Conservation (phyloP, 2,329 filamentous ascomycete genomes). For the Ascochyta koolunga region DNA sequence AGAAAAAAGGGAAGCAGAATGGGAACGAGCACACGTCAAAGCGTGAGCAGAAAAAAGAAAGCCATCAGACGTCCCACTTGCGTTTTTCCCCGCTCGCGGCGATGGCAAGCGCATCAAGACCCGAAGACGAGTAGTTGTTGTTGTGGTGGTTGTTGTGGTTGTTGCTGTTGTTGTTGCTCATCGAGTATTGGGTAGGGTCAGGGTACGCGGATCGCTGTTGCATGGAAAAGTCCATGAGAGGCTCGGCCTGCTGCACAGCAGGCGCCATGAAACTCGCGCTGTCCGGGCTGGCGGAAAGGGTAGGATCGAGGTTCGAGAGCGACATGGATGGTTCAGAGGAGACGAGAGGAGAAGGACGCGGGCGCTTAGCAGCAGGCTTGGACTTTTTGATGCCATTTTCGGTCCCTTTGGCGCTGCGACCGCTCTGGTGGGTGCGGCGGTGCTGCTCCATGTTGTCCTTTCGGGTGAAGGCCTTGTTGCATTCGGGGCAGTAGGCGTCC, state of each 20-base stretch:
- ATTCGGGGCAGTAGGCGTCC: slow-evolving; percentile 72
- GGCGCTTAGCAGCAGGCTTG: slow-evolving; percentile 43
- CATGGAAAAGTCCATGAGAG: slow-evolving; percentile 30
- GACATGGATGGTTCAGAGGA: slow-evolving; percentile 28
- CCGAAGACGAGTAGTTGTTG: slow-evolving; percentile 39
- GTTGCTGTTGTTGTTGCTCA: slow-evolving; percentile 33
- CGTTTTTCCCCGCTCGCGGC: slow-evolving; percentile 48
- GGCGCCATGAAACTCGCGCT: slow-evolving; percentile 35
- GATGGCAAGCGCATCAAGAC: slow-evolving; percentile 47
- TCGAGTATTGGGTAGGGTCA: slow-evolving; percentile 36
- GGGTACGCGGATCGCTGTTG: slow-evolving; percentile 35
- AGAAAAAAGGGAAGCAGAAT: background rate
- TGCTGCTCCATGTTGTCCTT: slow-evolving; percentile 91
- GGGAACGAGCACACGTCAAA: background rate
- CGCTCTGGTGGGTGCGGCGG: slow-evolving; percentile 72
- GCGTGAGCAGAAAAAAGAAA: background rate
- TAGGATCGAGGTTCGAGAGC: slow-evolving; percentile 38
- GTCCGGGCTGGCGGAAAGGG: slow-evolving; percentile 34
- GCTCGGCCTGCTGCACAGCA: slow-evolving; percentile 35
- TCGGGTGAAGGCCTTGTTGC: slow-evolving; percentile 80
- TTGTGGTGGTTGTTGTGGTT: too few species aligned
- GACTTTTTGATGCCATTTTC: slow-evolving; percentile 47
- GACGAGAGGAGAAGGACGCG: slow-evolving; percentile 42
- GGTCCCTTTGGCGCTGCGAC: slow-evolving; percentile 49
- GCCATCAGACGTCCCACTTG: slow-evolving; percentile 33